phyloP scores from a whole-genome alignment of 164 flowering plant species.

The Magnolia changhungtana region DNA sequence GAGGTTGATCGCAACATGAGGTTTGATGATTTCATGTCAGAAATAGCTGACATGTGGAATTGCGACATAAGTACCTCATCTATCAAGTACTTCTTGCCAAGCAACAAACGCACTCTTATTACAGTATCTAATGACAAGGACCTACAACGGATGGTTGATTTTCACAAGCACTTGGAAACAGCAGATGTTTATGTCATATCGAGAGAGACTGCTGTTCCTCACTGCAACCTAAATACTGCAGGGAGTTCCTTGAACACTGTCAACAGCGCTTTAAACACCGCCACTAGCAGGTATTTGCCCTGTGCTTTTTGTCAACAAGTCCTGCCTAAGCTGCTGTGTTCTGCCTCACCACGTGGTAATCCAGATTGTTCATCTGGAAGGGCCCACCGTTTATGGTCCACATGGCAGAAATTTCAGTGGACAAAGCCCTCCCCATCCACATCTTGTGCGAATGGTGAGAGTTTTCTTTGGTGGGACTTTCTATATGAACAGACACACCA shows the following conservation, averaged over 20 bases:
- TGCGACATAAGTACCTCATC: conserved; percentile 36
- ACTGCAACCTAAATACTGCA: neutral
- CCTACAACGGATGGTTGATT: conserved; percentile 62
- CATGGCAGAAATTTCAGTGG: neutral
- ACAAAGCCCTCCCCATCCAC: neutral
- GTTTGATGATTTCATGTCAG: conserved; percentile 55
- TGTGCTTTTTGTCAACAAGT: neutral
- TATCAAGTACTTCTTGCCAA: conserved; percentile 76
- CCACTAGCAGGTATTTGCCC: neutral
- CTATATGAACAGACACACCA: neutral
- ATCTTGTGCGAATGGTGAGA: neutral
- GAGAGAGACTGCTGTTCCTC: conserved; percentile 35
- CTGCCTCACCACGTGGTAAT: neutral
- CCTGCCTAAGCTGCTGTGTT: neutral
- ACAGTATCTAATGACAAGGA: conserved; percentile 58
- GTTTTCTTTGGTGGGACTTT: neutral
- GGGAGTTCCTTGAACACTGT: neutral
- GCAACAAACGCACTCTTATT: conserved; percentile 62
- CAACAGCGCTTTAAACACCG: neutral
- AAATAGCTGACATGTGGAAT: conserved; percentile 62
- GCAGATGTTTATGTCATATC: conserved; percentile 49
- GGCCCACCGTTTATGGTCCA: neutral
- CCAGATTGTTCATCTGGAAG: neutral
- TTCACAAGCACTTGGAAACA: conserved; percentile 40
- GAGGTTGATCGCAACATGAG: conserved; percentile 47